phyloP scores from a whole-genome alignment of 257 asterid species.

The Scutellaria barbata region DNA sequence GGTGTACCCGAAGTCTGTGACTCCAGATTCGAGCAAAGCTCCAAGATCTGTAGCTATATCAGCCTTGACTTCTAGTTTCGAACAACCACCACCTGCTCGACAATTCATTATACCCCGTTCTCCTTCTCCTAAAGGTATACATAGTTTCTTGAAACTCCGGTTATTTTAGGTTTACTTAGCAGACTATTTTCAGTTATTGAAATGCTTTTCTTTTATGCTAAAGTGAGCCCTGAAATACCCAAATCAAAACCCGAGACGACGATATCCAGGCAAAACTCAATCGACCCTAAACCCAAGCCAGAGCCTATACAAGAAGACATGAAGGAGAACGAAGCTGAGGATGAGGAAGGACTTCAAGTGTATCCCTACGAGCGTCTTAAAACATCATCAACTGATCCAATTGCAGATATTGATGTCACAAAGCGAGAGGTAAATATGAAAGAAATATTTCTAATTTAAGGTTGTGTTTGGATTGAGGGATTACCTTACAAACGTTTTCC shows the following conservation, averaged over 20 bases:
- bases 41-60: constrained; percentile 75
- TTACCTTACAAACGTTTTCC: neutral
- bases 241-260: constrained; percentile 50
- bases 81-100: constrained; percentile 69
- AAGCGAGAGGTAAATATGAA: constrained; percentile 99
- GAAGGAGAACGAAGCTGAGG: constrained; percentile 87
- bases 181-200: neutral
- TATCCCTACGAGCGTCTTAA: constrained; percentile 82
- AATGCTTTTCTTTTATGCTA: constrained; percentile 4
- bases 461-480: too few species aligned
- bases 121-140: constrained; percentile 62
- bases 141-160: neutral
- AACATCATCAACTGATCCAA: constrained; percentile 71
- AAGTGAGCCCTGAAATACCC: constrained; percentile 63
- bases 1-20: constrained; percentile 83
- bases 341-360: constrained; percentile 77
- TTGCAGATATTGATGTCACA: constrained; percentile 75
- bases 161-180: too few species aligned
- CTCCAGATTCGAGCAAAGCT: constrained; percentile 70
- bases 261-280: constrained; percentile 62
- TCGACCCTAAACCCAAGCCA: constrained; percentile 69
- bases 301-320: constrained; percentile 85
- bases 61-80: constrained; percentile 66
- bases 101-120: constrained; percentile 64
- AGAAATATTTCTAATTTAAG: neutral